Conservation (phyloP, 441 rosid genomes). For the Brassica hybrid region DNA sequence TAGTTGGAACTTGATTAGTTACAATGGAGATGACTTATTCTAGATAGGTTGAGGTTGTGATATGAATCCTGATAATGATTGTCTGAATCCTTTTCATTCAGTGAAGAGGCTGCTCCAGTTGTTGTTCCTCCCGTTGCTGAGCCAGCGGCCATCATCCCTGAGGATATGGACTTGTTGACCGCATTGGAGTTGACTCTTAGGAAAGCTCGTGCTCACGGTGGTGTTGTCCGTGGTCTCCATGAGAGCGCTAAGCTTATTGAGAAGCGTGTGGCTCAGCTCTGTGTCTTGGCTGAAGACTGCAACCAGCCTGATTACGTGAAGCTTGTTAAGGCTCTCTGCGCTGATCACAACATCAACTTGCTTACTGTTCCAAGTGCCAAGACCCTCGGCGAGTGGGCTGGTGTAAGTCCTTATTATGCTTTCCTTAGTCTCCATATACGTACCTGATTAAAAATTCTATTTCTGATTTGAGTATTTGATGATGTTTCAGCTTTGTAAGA, state of each 20-base stretch:
- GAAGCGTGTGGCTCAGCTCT: conserved; percentile 77
- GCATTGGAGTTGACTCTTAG: conserved; percentile 79
- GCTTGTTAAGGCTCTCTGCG: too few species aligned
- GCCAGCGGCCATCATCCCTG: conserved; percentile 51
- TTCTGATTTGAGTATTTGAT: too few species aligned
- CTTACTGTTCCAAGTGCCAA: too few species aligned
- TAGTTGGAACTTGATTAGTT: not conserved
- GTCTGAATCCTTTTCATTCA: conserved; percentile 31
- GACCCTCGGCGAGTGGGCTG: too few species aligned
- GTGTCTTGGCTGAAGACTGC: too few species aligned
- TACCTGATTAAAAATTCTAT: too few species aligned
- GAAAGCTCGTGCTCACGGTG: conserved; percentile 82
- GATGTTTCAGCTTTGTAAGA: too few species aligned
- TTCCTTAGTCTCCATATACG: too few species aligned
- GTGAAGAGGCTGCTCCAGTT: conserved; percentile 71
- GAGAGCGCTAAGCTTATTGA: conserved; percentile 88
- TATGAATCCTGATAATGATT: not conserved
- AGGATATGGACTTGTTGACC: conserved; percentile 81
- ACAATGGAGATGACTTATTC: not conserved
- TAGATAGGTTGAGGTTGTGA: too few species aligned
- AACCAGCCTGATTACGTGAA: too few species aligned
- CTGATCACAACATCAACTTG: too few species aligned
- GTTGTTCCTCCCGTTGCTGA: conserved; percentile 55
- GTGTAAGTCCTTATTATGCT: too few species aligned
- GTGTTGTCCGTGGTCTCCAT: conserved; percentile 82